Base-by-base conservation (phyloP, 164 flowering plant genomes). In the Vitis labrusca region DNA sequence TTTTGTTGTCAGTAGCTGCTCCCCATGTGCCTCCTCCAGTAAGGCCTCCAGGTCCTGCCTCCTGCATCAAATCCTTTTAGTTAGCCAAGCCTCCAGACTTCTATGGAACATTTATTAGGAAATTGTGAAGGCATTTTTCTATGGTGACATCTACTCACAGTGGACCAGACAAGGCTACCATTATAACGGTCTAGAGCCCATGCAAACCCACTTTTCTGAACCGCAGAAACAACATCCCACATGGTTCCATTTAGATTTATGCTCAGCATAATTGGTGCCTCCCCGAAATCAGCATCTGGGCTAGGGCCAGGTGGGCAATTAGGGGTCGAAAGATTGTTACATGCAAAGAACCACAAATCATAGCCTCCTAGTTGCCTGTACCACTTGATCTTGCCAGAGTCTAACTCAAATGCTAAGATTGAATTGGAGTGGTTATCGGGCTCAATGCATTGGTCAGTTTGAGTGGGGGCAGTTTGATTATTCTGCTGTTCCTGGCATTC, bases 21-120 rank as follows among this genome's bases (percentile, higher is more conserved):
- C 85, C 87, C 87, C 87, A 84, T 0, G 12, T 71, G 1, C 84
- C 85, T 53, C 87, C 87, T 65, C 84, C 87, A 0, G 12, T 52
- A 0, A 12, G 10, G 1, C 83, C 76, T 10, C 87, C 87, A 14
- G 87, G 85, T 49, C 87, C 86, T 32, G 84, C 84, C 29, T 69
- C 68, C 86, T 83, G 8, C 52, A 68, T 44, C 12, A 8, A 13
- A 60, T 23, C 59, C 64, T 53, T 23, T 8, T 63, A n/a, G 37
- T 37, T 37, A 37, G 44, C 7, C 44, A 23, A 23, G 27, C 27
- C 27, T 23, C 2, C 27, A 23, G 2, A 23, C 27, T 23, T 23
- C 27, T 1, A 23, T 23, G 27, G 27, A 23, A 23, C 27, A 23
- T 23, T 23, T 23, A 23, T 23, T 23, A 23, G 27, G 27, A 23